A percentile compares a stretch with the other conserved stretches of the same genome.
These are phyloP conservation scores for Pythium monospermum DNA, from an alignment of 352 stramenopile genomes.

Conservation along the genomic window DNA sequence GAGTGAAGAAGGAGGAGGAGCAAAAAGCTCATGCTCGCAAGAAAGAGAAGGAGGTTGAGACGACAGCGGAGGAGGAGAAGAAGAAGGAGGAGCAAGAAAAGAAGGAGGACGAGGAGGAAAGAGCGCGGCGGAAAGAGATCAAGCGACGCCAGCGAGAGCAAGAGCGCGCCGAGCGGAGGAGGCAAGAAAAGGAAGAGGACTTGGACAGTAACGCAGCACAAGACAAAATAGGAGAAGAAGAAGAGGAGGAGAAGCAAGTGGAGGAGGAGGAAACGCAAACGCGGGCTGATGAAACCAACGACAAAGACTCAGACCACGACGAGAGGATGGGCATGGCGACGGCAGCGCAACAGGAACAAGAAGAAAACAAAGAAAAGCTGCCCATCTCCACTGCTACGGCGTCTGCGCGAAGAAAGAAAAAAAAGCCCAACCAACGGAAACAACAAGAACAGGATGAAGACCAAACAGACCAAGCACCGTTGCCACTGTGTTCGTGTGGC, in stretches of 20 bases:
- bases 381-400: background rate
- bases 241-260: constrained; percentile 4
- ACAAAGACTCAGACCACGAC: too few relatives aligned
- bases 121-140: too few relatives aligned
- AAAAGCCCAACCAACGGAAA: background rate
- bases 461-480: background rate
- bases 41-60: background rate
- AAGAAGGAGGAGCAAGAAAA: constrained; percentile 23
- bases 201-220: constrained; percentile 18
- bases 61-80: constrained; percentile 12
- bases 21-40: too few relatives aligned
- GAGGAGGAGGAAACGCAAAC: constrained; percentile 9
- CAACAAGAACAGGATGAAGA: background rate
- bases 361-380: background rate
- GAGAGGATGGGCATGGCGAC: constrained; percentile 14
- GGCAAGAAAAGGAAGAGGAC: background rate
- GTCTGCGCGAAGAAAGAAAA: too few relatives aligned
- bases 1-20: constrained; percentile 16
- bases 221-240: constrained; percentile 19
- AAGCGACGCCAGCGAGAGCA: background rate
- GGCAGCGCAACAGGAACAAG: constrained; percentile 1
- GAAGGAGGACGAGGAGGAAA: background rate
- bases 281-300: too few relatives aligned
- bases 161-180: background rate
- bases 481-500: background rate